These are phyloP conservation scores for Cladorrhinum sp. DNA, from an alignment of 2,329 filamentous ascomycete genomes.

Conservation along the genomic window DNA sequence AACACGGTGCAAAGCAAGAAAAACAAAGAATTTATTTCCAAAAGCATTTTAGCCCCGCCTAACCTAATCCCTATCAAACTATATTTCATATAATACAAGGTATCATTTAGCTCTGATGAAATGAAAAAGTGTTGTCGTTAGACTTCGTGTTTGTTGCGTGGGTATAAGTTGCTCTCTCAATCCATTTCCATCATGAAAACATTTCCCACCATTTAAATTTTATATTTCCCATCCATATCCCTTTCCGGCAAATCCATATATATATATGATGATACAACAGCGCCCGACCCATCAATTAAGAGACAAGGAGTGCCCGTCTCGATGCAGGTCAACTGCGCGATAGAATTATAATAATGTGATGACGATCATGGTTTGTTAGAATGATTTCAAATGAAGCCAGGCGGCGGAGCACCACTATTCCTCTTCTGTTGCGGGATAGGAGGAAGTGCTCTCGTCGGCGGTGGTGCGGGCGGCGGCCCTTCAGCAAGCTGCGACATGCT, in stretches of 20 bases:
- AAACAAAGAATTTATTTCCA: neutral
- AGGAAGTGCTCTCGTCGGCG: conserved; percentile 53
- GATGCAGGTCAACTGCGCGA: neutral
- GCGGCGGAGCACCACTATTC: conserved; percentile 14
- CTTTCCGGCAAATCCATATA: neutral
- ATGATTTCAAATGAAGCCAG: conserved; percentile 19
- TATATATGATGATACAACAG: neutral
- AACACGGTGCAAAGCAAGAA: neutral
- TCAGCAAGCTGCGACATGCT: conserved; percentile 52
- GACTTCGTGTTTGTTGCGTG: neutral
- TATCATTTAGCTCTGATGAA: conserved; percentile 7
- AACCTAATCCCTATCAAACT: no score
- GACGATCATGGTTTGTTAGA: neutral
- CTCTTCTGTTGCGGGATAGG: conserved; percentile 43
- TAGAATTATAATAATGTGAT: neutral
- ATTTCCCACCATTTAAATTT: neutral
- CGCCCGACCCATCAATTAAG: neutral
- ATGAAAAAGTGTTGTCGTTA: neutral
- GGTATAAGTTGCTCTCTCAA: conserved; percentile 12
- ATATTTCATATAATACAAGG: conserved; percentile 10
- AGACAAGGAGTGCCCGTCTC: neutral
- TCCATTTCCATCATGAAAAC: conserved; percentile 8
- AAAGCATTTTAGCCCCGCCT: neutral
- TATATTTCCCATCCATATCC: neutral
- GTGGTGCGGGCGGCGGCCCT: conserved; percentile 52